These are phyloP conservation scores for Sporothrix dimorphospora DNA, from an alignment of 2,329 filamentous ascomycete species.

Conservation along the genomic window DNA sequence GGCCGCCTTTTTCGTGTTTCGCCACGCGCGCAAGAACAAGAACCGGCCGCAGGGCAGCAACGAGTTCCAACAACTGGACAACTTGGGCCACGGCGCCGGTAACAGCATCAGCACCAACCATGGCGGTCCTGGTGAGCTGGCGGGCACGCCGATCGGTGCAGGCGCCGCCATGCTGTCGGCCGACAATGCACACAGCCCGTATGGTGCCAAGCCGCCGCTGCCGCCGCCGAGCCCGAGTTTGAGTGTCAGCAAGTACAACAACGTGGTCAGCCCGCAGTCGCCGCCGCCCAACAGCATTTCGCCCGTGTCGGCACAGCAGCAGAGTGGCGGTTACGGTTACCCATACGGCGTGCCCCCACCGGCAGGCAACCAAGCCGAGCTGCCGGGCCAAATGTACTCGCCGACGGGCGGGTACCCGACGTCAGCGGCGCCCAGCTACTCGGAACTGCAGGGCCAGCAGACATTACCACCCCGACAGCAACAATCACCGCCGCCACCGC, in stretches of 20 bases:
- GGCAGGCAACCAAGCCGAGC: slow-evolving; percentile 34
- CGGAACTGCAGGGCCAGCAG: slow-evolving; percentile 37
- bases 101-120: slow-evolving; percentile 8
- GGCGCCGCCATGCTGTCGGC: slow-evolving; percentile 29
- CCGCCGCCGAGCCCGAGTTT: slow-evolving; percentile 40
- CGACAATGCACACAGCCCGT: background rate
- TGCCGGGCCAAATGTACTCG: slow-evolving; percentile 35
- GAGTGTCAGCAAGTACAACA: slow-evolving; percentile 36
- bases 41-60: background rate
- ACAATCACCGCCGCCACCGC: slow-evolving; percentile 1
- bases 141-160: slow-evolving; percentile 33
- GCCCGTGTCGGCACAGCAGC: slow-evolving; percentile 36
- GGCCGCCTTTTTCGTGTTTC: slow-evolving; percentile 45
- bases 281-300: slow-evolving; percentile 35
- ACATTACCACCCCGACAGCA: slow-evolving; percentile 28
- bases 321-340: background rate
- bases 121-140: slow-evolving; percentile 41
- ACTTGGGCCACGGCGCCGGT: slow-evolving; percentile 29
- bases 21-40: slow-evolving; percentile 37
- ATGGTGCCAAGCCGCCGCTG: slow-evolving; percentile 16
- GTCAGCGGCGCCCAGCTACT: slow-evolving; percentile 12
- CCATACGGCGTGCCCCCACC: slow-evolving; percentile 31
- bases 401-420: slow-evolving; percentile 31
- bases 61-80: slow-evolving; percentile 31
- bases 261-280: slow-evolving; percentile 23